These are phyloP conservation scores for Tolypocladium ophioglossoides DNA, from an alignment of 2,329 filamentous ascomycete genomes.

Conservation along the genomic window DNA sequence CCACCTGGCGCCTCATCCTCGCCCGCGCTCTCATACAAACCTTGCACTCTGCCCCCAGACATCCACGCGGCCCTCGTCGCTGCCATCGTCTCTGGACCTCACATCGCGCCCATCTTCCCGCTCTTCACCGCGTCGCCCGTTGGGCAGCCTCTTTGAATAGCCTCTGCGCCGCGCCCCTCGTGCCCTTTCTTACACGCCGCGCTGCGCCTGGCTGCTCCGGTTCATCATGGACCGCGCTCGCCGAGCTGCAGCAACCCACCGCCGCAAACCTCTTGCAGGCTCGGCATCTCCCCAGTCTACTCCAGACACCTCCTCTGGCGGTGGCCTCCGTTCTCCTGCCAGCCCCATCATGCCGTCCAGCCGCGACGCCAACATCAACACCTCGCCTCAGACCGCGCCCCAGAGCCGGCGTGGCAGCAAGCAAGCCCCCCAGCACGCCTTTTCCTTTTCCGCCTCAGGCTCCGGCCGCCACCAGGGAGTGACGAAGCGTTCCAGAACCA, in stretches of 20 bases:
- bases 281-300: conserved; percentile 23
- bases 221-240: conserved; percentile 27
- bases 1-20: conserved; percentile 3
- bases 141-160: background rate
- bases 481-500: conserved; percentile 33
- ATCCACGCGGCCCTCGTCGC: background rate
- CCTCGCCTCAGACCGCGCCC: conserved; percentile 19
- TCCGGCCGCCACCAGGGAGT: conserved; percentile 16
- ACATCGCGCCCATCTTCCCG: background rate
- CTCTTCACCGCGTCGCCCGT: background rate
- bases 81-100: background rate
- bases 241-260: conserved; percentile 19
- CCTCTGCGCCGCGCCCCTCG: conserved; percentile 7
- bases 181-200: conserved; percentile 8
- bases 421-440: conserved; percentile 22
- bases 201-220: conserved; percentile 15
- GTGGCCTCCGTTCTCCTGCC: conserved; percentile 13
- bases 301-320: conserved; percentile 20
- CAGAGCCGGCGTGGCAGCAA: conserved; percentile 22
- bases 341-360: conserved; percentile 22
- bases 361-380: conserved; percentile 11
- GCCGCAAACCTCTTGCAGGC: conserved; percentile 19
- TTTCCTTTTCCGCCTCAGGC: conserved; percentile 25
- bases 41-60: conserved; percentile 5
- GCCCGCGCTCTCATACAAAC: conserved; percentile 9